Evolutionary conservation across 1,284 basidiomycete species (phyloP), one percentile per base, ranked within the genome.

Genomic region (Leccinum subspadiceum): DNA sequence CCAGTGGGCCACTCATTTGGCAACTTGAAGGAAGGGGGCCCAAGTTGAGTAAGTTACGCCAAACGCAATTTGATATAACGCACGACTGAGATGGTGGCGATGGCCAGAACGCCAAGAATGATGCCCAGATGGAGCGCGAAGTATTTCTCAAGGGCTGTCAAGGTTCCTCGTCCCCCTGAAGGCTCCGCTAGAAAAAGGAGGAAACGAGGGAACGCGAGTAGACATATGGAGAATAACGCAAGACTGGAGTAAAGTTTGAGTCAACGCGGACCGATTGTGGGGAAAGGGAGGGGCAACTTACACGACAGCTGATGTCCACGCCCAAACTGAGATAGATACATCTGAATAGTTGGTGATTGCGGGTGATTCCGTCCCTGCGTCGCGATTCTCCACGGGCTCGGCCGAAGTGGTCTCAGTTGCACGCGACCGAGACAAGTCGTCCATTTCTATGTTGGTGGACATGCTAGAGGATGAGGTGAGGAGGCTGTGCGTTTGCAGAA

Each of bases 111-210:
- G 41, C 77, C 73, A 5, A 90, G 77, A 65, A 84, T 75, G 53
- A 91, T 79, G 4, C 85, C 87, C 57, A 85, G 78, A 51, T 89
- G 84, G 24, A 82, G 70, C 4, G 84, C 77, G 44, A 92, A 79
- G 71, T 86, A 91, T 22, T 78, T 75, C 67, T 92, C 89, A 41
- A 92, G 77, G 2, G 84, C 75, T 5, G 89, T 89, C 54, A 90
- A 78, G 12, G 69, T 64, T 41, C 72, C 73, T 50, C 82, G 73
- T n/a, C 75, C 73, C 20, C 78, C 77, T 10, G 70, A 65, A 8
- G 74, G 70, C 62, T 81, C 79, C n/a, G 84, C 77, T 50, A 86
- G 70, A 69, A 89, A 87, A 53, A 89, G 79, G 33, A 89, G 73
- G 52, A 89, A 66, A 31, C 82, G 80, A 59, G 88, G 88, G 59